Conservation (phyloP, 1,284 basidiomycete genomes). For the Ustilago crameri region DNA sequence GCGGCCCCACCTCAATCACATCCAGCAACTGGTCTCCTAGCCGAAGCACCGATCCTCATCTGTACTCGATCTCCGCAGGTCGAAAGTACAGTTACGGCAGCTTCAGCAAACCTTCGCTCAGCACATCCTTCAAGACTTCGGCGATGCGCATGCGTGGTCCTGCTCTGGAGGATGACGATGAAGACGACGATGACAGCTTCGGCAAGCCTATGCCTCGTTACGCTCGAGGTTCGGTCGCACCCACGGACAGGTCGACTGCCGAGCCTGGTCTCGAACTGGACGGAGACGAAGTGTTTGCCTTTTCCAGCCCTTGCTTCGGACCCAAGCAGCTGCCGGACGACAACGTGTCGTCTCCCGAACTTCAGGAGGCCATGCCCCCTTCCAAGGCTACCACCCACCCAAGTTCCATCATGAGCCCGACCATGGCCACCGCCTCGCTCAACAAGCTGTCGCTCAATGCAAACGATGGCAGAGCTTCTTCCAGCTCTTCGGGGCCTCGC, state of each 20-base stretch:
- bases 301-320: constrained; percentile 61
- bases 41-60: constrained; percentile 48
- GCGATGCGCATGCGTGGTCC: constrained; percentile 56
- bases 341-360: constrained; percentile 34
- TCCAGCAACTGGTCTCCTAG: constrained; percentile 55
- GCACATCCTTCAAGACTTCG: constrained; percentile 60
- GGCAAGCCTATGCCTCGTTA: constrained; percentile 30
- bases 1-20: constrained; percentile 44
- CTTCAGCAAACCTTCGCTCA: constrained; percentile 56
- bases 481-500: constrained; percentile 21
- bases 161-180: constrained; percentile 47
- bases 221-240: constrained; percentile 19
- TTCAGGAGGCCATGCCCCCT: constrained; percentile 38
- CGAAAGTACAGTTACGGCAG: constrained; percentile 48
- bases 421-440: constrained; percentile 54
- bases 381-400: constrained; percentile 28
- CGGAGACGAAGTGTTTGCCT: constrained; percentile 60
- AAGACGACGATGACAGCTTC: constrained; percentile 53
- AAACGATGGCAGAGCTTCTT: constrained; percentile 37
- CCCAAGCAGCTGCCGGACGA: constrained; percentile 53
- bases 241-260: constrained; percentile 23
- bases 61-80: constrained; percentile 52
- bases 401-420: constrained; percentile 50
- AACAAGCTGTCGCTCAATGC: constrained; percentile 50
- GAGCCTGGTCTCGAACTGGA: constrained; percentile 44